Evolutionary conservation across 805 yeast species (phyloP).

Genomic region (Teunomyces kruisii): DNA sequence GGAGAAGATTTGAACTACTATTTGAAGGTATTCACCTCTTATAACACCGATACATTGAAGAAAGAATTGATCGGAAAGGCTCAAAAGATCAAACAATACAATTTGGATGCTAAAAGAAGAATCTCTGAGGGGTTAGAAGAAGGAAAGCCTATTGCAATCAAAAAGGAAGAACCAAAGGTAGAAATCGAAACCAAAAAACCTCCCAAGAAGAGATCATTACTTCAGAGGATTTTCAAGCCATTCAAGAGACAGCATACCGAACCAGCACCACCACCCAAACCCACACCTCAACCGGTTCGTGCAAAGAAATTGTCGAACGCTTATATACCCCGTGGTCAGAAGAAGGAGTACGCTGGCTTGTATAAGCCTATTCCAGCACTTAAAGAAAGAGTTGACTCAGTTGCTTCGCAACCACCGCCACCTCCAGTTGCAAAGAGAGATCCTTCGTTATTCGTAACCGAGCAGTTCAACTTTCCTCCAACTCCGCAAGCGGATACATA

Average conservation of each 20-base stretch:
- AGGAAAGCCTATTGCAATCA: neutral
- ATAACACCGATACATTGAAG: constrained; percentile 5
- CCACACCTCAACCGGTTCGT: constrained; percentile 5
- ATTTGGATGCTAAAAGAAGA: neutral
- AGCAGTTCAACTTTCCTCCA: neutral
- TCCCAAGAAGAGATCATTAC: constrained; percentile 8
- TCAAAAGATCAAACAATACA: neutral
- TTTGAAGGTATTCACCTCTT: constrained; percentile 7
- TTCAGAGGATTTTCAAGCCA: constrained; percentile 9
- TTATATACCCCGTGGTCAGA: constrained; percentile 24
- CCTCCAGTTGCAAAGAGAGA: neutral
- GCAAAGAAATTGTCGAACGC: constrained; percentile 15
- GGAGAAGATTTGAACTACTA: constrained; percentile 16
- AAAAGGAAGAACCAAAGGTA: neutral
- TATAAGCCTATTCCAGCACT: constrained; percentile 27
- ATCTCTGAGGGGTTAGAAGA: neutral
- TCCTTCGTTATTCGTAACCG: neutral
- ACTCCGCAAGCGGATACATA: neutral
- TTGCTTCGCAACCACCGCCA: neutral
- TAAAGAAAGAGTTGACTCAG: neutral
- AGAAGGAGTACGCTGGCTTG: constrained; percentile 18
- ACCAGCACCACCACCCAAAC: constrained; percentile 1
- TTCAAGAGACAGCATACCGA: constrained; percentile 4
- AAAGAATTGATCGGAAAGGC: neutral
- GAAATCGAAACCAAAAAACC: neutral